Percentiles rank a stretch among this genome's conserved stretches.
phyloP scores from a whole-genome alignment of 2,329 filamentous ascomycete species.

The Neophaeococcomyces mojaviensis region DNA sequence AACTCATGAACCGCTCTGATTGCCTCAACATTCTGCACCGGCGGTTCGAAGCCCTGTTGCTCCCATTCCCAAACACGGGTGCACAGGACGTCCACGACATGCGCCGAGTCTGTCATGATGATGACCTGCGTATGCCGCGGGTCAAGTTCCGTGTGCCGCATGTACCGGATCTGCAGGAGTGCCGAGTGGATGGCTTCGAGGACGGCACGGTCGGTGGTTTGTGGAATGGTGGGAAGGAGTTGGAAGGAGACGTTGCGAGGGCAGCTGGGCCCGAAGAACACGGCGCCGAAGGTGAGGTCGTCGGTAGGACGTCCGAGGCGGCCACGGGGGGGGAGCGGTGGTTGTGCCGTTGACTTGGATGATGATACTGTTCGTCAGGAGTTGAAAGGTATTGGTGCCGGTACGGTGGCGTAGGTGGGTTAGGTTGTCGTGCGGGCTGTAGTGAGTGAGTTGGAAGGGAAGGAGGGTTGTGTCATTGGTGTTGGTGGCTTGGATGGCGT shows the following conservation, averaged over 20 bases:
- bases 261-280: constrained; percentile 19
- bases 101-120: constrained; percentile 49
- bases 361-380: constrained; percentile 18
- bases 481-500: too few species aligned
- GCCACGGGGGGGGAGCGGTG: constrained; percentile 7
- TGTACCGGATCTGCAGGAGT: constrained; percentile 24
- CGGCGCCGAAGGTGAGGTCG: constrained; percentile 15
- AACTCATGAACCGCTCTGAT: constrained; percentile 43
- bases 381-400: constrained; percentile 14
- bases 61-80: constrained; percentile 39
- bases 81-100: constrained; percentile 42
- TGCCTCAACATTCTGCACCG: constrained; percentile 45
- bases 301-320: constrained; percentile 8
- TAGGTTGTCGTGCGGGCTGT: constrained; percentile 20
- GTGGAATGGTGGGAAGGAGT: constrained; percentile 17
- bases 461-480: constrained; percentile 18
- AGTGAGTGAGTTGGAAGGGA: constrained; percentile 18
- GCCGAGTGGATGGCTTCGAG: constrained; percentile 49
- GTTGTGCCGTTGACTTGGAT: constrained; percentile 18
- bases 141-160: constrained; percentile 15
- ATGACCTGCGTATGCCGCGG: constrained; percentile 36
- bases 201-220: constrained; percentile 49
- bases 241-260: constrained; percentile 14
- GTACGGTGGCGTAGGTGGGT: constrained; percentile 18
- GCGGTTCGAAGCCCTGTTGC: constrained; percentile 27